Evolutionary conservation across 2,329 filamentous ascomycete species (phyloP), one percentile per base, ranked within the genome.

Genomic region (Lachnellula cervina): DNA sequence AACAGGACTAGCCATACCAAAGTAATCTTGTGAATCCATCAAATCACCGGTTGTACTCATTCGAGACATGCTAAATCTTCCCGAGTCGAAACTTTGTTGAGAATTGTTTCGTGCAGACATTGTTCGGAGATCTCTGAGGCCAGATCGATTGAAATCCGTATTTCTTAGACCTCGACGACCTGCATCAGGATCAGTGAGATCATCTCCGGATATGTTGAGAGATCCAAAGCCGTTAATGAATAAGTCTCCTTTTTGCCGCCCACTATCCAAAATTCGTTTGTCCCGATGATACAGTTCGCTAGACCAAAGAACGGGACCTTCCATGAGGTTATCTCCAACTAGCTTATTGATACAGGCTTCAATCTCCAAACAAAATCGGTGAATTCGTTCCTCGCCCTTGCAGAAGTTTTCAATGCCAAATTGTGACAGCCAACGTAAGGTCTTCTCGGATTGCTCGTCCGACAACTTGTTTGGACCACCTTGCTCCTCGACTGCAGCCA

Each of bases 401-500:
- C 94, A 99, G 63, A 97, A 93, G 67, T 96, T 96, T 69, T 95
- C 90, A 34, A 97, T 87, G 14, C 85, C 84, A 61, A 86, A 87
- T 62, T 88, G 84, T 49, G 88, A 84, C 52, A 97, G 77, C 90
- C 93, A 99, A 54, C 84, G 83, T 19, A 81, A 76, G 0, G 91
- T 96, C 62, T 91, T 85, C 51, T 95, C 90, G 0, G 92, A 87
- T 70, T 97, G 94, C 54, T 96, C 90, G 68, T 97, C 93, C n/a
- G 90, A 92, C 13, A 99, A 80, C 71, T 99, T 99, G 71, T 95
- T 96, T 0, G 90, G 90, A 0, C 94, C 93, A 13, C 92, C 93
- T 64, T 96, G 89, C 52, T 89, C 89, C 55, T 88, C 85, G 0
- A 82, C 78, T 5, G 91, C 91, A 32, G 92, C 90, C 68, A 97